Evolutionary conservation across 2,329 filamentous ascomycete species (phyloP).

Genomic region (Penicillium sp.): DNA sequence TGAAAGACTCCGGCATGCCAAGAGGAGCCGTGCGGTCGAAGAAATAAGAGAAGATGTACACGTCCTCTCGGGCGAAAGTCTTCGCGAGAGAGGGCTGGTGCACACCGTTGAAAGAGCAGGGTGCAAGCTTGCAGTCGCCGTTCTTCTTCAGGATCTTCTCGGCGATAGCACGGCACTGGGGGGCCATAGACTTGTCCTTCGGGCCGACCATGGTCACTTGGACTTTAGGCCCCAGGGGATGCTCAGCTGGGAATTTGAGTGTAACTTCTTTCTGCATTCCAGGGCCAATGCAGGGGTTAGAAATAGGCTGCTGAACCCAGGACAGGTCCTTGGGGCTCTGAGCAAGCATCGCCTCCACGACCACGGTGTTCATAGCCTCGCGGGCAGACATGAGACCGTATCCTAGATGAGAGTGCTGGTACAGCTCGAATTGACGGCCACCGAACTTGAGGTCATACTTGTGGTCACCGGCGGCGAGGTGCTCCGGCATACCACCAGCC

Average conservation of each 20-base stretch:
- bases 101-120: slow-evolving; percentile 98
- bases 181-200: slow-evolving; percentile 63
- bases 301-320: slow-evolving; percentile 70
- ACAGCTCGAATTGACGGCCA: slow-evolving; percentile 85
- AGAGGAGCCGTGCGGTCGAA: slow-evolving; percentile 91
- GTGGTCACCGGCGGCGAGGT: slow-evolving; percentile 85
- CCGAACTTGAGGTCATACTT: slow-evolving; percentile 92
- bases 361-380: slow-evolving; percentile 73
- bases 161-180: slow-evolving; percentile 84
- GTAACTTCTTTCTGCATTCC: slow-evolving; percentile 73
- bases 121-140: slow-evolving; percentile 72
- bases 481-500: slow-evolving; percentile 78
- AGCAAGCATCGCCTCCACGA: slow-evolving; percentile 70
- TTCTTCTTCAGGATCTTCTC: slow-evolving; percentile 93
- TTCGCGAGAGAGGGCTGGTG: slow-evolving; percentile 90
- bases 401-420: slow-evolving; percentile 96
- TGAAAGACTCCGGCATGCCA: slow-evolving; percentile 98
- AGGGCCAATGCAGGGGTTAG: slow-evolving; percentile 83
- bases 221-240: slow-evolving; percentile 63
- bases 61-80: slow-evolving; percentile 86
- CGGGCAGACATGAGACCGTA: slow-evolving; percentile 96
- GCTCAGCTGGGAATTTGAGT: slow-evolving; percentile 66
- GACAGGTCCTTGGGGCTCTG: slow-evolving; percentile 59
- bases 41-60: slow-evolving; percentile 98
- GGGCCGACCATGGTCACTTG: slow-evolving; percentile 89